These are phyloP conservation scores for Didymella pomorum DNA, from an alignment of 2,329 filamentous ascomycete genomes.

Conservation along the genomic window DNA sequence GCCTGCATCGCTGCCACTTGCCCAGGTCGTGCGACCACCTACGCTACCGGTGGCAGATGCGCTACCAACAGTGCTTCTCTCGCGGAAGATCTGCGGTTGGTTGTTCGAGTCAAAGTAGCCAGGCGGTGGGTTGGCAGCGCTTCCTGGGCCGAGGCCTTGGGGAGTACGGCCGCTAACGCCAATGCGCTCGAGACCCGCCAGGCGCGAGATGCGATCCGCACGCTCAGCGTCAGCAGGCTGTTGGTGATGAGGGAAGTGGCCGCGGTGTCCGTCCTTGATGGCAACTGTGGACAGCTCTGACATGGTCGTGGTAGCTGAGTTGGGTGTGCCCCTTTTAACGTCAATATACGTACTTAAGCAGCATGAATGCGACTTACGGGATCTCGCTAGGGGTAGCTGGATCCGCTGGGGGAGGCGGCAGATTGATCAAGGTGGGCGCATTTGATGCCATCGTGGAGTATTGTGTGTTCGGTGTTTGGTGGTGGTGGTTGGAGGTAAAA, in stretches of 20 bases:
- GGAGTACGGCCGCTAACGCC: slow-evolving; percentile 72
- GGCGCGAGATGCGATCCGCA: slow-evolving; percentile 91
- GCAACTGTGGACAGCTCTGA: slow-evolving; percentile 91
- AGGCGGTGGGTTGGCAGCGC: slow-evolving; percentile 51
- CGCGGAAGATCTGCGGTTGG: slow-evolving; percentile 68
- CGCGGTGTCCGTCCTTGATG: slow-evolving; percentile 95
- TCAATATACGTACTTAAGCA: neutral
- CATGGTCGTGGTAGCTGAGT: slow-evolving; percentile 89
- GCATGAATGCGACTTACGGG: slow-evolving; percentile 67
- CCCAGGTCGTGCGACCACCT: slow-evolving; percentile 73
- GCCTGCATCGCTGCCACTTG: slow-evolving; percentile 66
- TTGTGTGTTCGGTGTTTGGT: neutral
- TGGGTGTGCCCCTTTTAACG: slow-evolving; percentile 79
- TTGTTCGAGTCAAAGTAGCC: slow-evolving; percentile 84
- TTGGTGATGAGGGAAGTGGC: slow-evolving; percentile 71
- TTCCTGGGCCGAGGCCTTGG: slow-evolving; percentile 57
- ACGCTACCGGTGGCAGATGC: slow-evolving; percentile 86
- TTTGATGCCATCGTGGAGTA: slow-evolving; percentile 41
- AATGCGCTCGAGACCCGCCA: slow-evolving; percentile 89
- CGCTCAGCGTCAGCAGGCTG: slow-evolving; percentile 87
- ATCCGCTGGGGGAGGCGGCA: slow-evolving; percentile 82
- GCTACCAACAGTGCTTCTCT: slow-evolving; percentile 88
- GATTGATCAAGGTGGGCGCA: slow-evolving; percentile 78
- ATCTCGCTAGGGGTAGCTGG: slow-evolving; percentile 88
- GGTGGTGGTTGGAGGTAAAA: neutral